Evolutionary conservation across 1,284 basidiomycete genomes (phyloP).

Genomic region (Fistulinella cinereoalba): DNA sequence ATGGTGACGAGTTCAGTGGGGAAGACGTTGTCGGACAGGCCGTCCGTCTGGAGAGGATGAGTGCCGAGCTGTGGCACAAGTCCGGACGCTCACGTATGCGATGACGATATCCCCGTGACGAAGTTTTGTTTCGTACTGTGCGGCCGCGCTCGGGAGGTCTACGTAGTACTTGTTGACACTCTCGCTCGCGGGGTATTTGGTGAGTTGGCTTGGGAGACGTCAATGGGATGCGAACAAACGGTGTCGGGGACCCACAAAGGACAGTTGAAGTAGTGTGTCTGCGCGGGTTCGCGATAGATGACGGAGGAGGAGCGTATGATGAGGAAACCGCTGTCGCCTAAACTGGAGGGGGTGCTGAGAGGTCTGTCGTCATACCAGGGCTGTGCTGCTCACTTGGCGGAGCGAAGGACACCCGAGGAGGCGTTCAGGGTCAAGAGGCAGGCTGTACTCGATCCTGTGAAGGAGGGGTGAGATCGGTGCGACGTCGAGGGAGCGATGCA

Average conservation of each 20-base stretch:
- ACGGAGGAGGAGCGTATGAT: conserved; percentile 72
- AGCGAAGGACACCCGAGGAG: conserved; percentile 68
- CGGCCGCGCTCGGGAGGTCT: conserved; percentile 68
- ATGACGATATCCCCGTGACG: conserved; percentile 73
- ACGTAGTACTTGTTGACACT: conserved; percentile 45
- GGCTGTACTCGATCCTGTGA: conserved; percentile 81
- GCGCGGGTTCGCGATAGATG: conserved; percentile 59
- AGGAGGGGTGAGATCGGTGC: neutral
- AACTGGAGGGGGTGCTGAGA: conserved; percentile 39
- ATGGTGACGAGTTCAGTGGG: conserved; percentile 67
- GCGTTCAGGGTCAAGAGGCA: conserved; percentile 78
- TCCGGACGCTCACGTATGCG: conserved; percentile 52
- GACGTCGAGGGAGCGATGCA: neutral
- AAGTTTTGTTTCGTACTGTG: conserved; percentile 59
- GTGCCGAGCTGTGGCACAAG: neutral
- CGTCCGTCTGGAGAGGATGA: conserved; percentile 66
- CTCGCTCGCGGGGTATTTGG: conserved; percentile 57
- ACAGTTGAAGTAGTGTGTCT: conserved; percentile 84
- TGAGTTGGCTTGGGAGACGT: conserved; percentile 53
- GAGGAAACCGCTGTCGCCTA: conserved; percentile 84
- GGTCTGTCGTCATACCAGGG: neutral
- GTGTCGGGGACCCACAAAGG: conserved; percentile 38
- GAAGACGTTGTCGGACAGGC: conserved; percentile 85
- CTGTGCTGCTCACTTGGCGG: conserved; percentile 66
- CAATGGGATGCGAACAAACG: conserved; percentile 1